Conservation (phyloP, 2,329 filamentous ascomycete species). For the Xenoacremonium recifei region DNA sequence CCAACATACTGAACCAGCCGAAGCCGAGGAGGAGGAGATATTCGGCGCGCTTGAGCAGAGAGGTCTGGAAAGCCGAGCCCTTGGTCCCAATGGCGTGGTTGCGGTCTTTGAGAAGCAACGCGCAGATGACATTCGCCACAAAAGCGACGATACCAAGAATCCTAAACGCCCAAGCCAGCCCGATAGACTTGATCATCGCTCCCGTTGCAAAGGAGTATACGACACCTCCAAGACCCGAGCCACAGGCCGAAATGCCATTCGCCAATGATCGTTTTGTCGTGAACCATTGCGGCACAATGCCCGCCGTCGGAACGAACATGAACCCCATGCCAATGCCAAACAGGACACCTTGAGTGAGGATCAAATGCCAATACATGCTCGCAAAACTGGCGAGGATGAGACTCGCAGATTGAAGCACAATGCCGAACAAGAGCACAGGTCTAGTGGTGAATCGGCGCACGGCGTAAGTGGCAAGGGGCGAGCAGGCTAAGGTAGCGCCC, state of each 20-base stretch:
- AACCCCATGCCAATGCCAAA: slow-evolving; percentile 81
- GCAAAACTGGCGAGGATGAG: slow-evolving; percentile 72
- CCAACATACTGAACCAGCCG: slow-evolving; percentile 70
- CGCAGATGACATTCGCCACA: slow-evolving; percentile 62
- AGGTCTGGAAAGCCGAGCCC: slow-evolving; percentile 64
- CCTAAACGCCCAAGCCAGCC: slow-evolving; percentile 65
- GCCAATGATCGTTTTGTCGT: slow-evolving; percentile 65
- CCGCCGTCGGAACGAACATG: slow-evolving; percentile 67
- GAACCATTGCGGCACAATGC: slow-evolving; percentile 74
- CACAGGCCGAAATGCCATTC: slow-evolving; percentile 66
- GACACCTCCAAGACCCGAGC: slow-evolving; percentile 72
- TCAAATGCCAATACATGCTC: slow-evolving; percentile 69
- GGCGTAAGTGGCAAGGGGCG: slow-evolving; percentile 63
- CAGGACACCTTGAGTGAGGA: slow-evolving; percentile 70
- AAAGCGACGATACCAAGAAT: slow-evolving; percentile 63
- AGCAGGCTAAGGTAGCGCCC: slow-evolving; percentile 58
- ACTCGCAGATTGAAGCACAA: slow-evolving; percentile 60
- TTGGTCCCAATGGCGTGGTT: slow-evolving; percentile 69
- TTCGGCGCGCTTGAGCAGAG: slow-evolving; percentile 59
- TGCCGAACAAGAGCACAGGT: slow-evolving; percentile 62
- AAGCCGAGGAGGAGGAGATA: slow-evolving; percentile 66
- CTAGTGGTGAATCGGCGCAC: slow-evolving; percentile 63
- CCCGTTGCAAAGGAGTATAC: slow-evolving; percentile 66
- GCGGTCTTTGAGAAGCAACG: slow-evolving; percentile 65
- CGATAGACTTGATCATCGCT: slow-evolving; percentile 64